Percentiles rank a stretch among this genome's conserved stretches.
These are phyloP conservation scores for Jacaranda mimosifolia DNA, from an alignment of 257 asterid species.

Conservation along the genomic window DNA sequence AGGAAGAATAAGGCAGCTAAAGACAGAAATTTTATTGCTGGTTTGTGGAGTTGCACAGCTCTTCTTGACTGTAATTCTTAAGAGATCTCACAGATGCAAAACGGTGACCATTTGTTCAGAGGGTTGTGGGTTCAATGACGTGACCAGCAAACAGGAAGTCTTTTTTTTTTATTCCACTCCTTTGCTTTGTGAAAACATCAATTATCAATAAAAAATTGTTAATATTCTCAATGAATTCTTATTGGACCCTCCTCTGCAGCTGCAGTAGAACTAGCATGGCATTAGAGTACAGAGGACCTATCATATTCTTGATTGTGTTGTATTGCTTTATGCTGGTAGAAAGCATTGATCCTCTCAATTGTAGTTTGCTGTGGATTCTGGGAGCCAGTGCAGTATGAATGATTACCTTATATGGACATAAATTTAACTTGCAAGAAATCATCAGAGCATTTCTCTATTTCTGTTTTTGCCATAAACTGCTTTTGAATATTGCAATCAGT, in stretches of 20 bases:
- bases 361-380: no score
- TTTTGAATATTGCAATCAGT: no score
- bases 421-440: no score
- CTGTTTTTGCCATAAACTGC: no score
- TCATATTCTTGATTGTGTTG: not conserved
- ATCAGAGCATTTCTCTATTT: no score
- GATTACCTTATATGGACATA: no score
- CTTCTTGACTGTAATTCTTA: not conserved
- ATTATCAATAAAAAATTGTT: not conserved
- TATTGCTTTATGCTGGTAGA: no score
- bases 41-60: no score
- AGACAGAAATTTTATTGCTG: not conserved
- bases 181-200: not conserved
- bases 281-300: not conserved
- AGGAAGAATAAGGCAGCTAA: not conserved
- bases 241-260: not conserved
- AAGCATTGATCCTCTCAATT: no score
- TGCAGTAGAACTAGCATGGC: not conserved
- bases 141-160: not conserved
- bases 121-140: conserved; percentile 4
- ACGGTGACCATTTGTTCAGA: not conserved
- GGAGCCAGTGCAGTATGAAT: no score
- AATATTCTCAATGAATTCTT: conserved; percentile 2
- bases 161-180: not conserved
- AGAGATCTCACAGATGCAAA: not conserved